Percentiles rank a stretch among this genome's conserved stretches.
These are phyloP conservation scores for Penicillium carneum DNA, from an alignment of 2,329 filamentous ascomycete genomes.

Conservation along the genomic window DNA sequence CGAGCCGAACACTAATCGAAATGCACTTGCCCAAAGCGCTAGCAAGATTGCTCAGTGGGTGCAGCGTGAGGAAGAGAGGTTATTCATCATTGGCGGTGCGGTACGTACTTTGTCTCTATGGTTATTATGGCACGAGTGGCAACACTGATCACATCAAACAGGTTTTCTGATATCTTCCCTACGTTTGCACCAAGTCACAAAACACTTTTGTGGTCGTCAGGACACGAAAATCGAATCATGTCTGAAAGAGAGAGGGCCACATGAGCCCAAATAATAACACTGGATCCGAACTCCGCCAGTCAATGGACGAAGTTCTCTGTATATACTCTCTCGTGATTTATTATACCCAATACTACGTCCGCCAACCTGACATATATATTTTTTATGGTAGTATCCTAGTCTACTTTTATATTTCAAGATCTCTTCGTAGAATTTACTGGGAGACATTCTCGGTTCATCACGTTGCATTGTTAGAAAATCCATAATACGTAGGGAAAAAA, in stretches of 20 bases:
- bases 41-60: slow-evolving; percentile 93
- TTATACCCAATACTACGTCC: slow-evolving; percentile 17
- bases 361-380: neutral
- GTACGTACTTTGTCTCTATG: slow-evolving; percentile 57
- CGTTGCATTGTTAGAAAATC: neutral
- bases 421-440: neutral
- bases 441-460: neutral
- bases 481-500: neutral
- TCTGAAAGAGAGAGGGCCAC: slow-evolving; percentile 27
- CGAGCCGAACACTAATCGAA: slow-evolving; percentile 69
- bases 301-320: neutral
- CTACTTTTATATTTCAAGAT: neutral
- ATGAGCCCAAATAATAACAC: slow-evolving; percentile 18
- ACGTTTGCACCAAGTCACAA: slow-evolving; percentile 21
- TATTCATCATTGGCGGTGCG: slow-evolving; percentile 97
- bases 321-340: slow-evolving; percentile 13
- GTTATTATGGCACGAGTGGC: neutral
- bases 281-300: slow-evolving; percentile 5
- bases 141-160: slow-evolving; percentile 19
- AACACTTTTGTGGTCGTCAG: slow-evolving; percentile 37
- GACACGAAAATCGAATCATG: slow-evolving; percentile 26
- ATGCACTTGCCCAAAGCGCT: slow-evolving; percentile 79
- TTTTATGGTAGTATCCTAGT: neutral
- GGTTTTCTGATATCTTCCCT: slow-evolving; percentile 34
- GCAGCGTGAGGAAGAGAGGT: slow-evolving; percentile 84